A percentile compares a stretch with the other conserved stretches of the same genome.
These are phyloP conservation scores for Irpex lacteus DNA, from an alignment of 1,284 basidiomycete genomes.

Conservation along the genomic window DNA sequence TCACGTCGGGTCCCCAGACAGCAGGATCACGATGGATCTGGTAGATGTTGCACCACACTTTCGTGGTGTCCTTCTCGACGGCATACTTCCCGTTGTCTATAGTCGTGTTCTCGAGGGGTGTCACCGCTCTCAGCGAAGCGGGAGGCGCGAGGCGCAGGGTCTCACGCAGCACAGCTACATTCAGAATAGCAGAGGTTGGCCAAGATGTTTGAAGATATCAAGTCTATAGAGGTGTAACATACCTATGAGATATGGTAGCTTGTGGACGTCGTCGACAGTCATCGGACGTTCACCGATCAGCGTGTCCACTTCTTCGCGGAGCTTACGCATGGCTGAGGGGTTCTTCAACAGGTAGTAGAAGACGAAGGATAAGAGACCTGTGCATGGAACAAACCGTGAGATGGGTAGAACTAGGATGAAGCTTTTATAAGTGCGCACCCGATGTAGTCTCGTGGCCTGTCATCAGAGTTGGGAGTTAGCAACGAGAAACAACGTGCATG, in stretches of 20 bases:
- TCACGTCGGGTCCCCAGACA: conserved; percentile 48
- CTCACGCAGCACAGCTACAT: conserved; percentile 44
- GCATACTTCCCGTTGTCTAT: conserved; percentile 37
- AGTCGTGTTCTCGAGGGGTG: conserved; percentile 35
- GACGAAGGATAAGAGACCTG: conserved; percentile 37
- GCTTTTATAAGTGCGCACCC: conserved; percentile 18
- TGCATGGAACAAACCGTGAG: background rate
- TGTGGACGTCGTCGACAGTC: conserved; percentile 36
- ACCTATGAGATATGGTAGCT: conserved; percentile 43
- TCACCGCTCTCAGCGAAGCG: conserved; percentile 33
- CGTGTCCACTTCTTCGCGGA: conserved; percentile 44
- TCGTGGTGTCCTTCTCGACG: conserved; percentile 31
- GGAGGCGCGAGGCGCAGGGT: conserved; percentile 42
- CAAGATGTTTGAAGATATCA: background rate
- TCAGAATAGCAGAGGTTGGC: no score
- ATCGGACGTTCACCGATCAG: conserved; percentile 37
- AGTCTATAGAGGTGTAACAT: background rate
- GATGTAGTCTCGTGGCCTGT: conserved; percentile 47
- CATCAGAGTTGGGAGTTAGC: background rate
- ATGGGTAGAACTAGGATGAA: background rate
- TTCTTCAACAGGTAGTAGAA: conserved; percentile 45
- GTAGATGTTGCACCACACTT: conserved; percentile 31
- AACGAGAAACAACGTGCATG: background rate
- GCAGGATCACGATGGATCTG: conserved; percentile 41
- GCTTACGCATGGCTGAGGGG: conserved; percentile 39